Evolutionary conservation across 768 basidiomycete species (phyloP), one percentile per base, ranked within the genome.

Genomic region (Russula dissimulans): DNA sequence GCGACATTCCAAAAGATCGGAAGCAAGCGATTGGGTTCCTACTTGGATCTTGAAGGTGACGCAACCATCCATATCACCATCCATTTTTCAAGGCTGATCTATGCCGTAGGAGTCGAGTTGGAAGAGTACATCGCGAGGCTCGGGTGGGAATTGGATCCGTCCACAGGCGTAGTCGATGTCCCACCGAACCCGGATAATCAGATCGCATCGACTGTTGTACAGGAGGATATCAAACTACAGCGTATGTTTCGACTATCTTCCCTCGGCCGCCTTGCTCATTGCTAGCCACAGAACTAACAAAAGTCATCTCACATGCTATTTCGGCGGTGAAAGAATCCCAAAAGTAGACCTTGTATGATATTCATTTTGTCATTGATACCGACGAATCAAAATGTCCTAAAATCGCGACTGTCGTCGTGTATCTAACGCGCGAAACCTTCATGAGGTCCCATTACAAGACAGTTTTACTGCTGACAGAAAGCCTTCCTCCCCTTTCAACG

Each of bases 131-230:
- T 89, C 38, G 69, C 77, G 63, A 79, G 79, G 64, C 78, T 88
- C 50, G 87, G 83, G 22, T 93, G 91, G 91, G 71, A 75, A 18
- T 62, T 81, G 43, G 81, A 89, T 58, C 66, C 73, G 15, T 71
- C 78, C 15, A 77, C 76, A 0, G 79, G 78, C 7, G 80, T 84
- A n/a, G 77, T 91, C 54, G 75, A 72, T 15, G 76, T 93, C 56
- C 91, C 91, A 26, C 80, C 84, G 46, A 93, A 92, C 71, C 86
- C 87, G 14, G 91, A 93, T 72, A 93, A 93, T 71, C 89, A 90
- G 68, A 89, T 92, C 66, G 85, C 88, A 67, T 87, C 91, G 0
- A 87, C 88, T 0, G 79, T 93, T 51, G 86, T 91, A 29, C 89
- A 89, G 71, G 91, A 93, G 72, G 81, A 78, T 66, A 85, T 93